Evolutionary conservation across 768 basidiomycete species (phyloP), one percentile per base, ranked within the genome.

Genomic region (Lepiota subincarnata): DNA sequence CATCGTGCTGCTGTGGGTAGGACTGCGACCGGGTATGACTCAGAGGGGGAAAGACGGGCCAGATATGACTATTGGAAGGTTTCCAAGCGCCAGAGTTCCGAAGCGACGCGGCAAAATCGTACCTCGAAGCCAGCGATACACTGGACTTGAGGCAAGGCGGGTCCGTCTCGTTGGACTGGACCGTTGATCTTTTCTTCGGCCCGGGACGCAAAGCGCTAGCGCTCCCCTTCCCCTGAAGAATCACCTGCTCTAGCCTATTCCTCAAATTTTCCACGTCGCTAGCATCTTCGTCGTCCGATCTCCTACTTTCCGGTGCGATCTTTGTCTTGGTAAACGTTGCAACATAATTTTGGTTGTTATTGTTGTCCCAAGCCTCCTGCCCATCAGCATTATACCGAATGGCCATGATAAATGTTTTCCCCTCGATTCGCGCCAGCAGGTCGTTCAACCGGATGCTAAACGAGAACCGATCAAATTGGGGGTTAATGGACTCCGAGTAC

Each of bases 291-390:
- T 72, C 71, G 22, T 69, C 69, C 18, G 64, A 68, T 47, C 67
- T 59, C 40, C 59, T 66, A 36, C 62, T 61, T 54, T 67, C 65
- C 26, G 60, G 59, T 34, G 41, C 43, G 13, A 57, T 57, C 37
- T 64, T 60, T 28, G 64, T 55, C 57, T 72, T 70, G 50, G 68
- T 69, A 64, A 98, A 95, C 52, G 75, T 80, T 50, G 89, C 80
- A 43, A 81, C 72, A 67, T 96, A 98, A 65, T 98, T 91, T 50
- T 75, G 66, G 1, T 87, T 86, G 20, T 61, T 65, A 64, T 97
- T 96, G 72, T 91, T 95, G 68, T 98, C 96, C 96, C 96, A 98
- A 54, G 87, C 79, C 67, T 98, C 94, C 59, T 74, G 70, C 0
- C 88, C 89, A 4, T 71, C 82, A 20, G 85, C 81, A 11, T 73